A percentile compares a stretch with the other conserved stretches of the same genome.
These are phyloP conservation scores for Polysphondylium violaceum DNA, from an alignment of 78 protist genomes.

Conservation along the genomic window DNA sequence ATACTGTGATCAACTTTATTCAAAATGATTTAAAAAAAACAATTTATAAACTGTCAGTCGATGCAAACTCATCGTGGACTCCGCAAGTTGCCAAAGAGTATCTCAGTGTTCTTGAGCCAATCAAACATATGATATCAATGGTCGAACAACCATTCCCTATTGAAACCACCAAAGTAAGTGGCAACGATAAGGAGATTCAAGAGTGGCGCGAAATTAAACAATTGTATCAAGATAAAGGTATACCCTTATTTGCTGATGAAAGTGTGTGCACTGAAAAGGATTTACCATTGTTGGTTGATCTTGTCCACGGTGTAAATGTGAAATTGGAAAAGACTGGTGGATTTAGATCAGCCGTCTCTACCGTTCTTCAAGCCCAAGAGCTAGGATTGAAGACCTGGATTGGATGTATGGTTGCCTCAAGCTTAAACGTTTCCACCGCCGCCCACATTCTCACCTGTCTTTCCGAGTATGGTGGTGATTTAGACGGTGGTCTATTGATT, in stretches of 20 bases:
- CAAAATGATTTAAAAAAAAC: background rate
- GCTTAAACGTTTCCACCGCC: conserved; percentile 39
- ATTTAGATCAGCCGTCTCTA: conserved; percentile 30
- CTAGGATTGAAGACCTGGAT: conserved; percentile 23
- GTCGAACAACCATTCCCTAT: conserved; percentile 76
- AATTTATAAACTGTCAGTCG: conserved; percentile 37
- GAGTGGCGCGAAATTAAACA: conserved; percentile 50
- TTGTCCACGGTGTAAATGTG: conserved; percentile 61
- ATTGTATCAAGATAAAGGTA: conserved; percentile 20
- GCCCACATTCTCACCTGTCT: conserved; percentile 19
- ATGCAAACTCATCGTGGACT: conserved; percentile 69
- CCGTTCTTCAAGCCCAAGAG: conserved; percentile 39
- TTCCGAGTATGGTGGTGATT: conserved; percentile 46
- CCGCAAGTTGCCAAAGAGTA: conserved; percentile 33
- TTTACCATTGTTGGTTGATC: background rate
- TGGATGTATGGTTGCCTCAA: conserved; percentile 63
- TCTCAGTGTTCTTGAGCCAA: background rate
- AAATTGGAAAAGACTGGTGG: conserved; percentile 75
- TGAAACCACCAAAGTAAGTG: conserved; percentile 13
- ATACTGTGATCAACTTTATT: background rate
- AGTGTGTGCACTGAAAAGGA: conserved; percentile 40
- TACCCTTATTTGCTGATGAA: conserved; percentile 65
- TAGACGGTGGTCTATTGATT: conserved; percentile 45
- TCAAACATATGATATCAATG: conserved; percentile 31
- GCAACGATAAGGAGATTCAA: background rate